Evolutionary conservation across 495 filamentous ascomycete genomes (phyloP), one percentile per base, ranked within the genome.

Genomic region (Saxophila tyrrhenica): DNA sequence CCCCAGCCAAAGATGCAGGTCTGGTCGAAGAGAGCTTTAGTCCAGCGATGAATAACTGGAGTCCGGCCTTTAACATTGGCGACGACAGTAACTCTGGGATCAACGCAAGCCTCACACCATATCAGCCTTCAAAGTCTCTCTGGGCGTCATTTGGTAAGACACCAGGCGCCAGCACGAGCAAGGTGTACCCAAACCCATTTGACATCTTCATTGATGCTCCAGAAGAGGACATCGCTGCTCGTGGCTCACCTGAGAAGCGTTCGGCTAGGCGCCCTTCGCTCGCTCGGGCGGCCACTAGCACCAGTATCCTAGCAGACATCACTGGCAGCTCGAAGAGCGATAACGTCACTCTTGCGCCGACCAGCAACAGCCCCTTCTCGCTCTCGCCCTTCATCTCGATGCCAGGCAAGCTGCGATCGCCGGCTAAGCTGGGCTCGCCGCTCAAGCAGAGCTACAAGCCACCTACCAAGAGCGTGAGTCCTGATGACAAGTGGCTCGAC

Each of bases 201-300:
- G 83, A 88, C 62, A 78, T 90, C 39, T 92, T 86, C 66, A 74
- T 81, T 35, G 88, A 94, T 50, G 64, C 72, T 3, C 66, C 75
- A 8, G 69, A 71, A 25, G 69, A 73, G 13, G 64, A 69, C 54
- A 60, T 77, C 60, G 69, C 71, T n/a, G 73, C 74, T 10, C 69
- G 77, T 45, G 74, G 80, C 2, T 95, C 89, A 8, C 90, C 90
- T 1, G 73, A 81, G 52, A 94, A 91, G 67, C 83, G 78, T 29
- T 83, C 84, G 2, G 71, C 68, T 21, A 88, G 81, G 67, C 80
- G 84, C 54, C 73, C 74, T 13, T 76, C 79, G 38, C 64, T 76
- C 3, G 80, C 85, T 56, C 73, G 76, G 38, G 73, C 77, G 8
- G 68, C 69, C 35, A 83, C 78, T 9, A 75, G 77, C 1, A 62